Evolutionary conservation across 129 eudicot species (phyloP).

Genomic region (Chrysanthemum makinoi): DNA sequence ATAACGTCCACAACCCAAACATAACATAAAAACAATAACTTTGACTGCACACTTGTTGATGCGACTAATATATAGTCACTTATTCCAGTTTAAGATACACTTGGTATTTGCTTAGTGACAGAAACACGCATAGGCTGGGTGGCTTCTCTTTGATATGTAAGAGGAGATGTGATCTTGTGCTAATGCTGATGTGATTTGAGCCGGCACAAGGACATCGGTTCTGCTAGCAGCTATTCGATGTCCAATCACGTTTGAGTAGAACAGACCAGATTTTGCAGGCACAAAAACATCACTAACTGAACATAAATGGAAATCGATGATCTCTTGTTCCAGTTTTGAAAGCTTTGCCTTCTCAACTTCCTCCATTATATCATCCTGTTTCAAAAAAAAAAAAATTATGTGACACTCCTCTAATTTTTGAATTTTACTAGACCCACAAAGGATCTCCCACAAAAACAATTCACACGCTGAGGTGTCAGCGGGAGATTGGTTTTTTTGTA

Average conservation of each 20-base stretch:
- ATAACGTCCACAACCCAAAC: not conserved
- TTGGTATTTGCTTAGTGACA: slow-evolving; percentile 34
- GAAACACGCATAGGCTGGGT: slow-evolving; percentile 60
- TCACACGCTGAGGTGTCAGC: no score
- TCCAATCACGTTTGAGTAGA: slow-evolving; percentile 60
- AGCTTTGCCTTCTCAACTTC: slow-evolving; percentile 32
- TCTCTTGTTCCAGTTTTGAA: slow-evolving; percentile 33
- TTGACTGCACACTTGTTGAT: slow-evolving; percentile 13
- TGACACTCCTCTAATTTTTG: not conserved
- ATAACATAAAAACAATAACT: slow-evolving; percentile 5
- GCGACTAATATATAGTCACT: slow-evolving; percentile 23
- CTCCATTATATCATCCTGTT: slow-evolving; percentile 56
- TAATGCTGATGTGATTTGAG: slow-evolving; percentile 31
- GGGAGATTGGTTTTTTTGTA: no score
- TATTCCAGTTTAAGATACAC: slow-evolving; percentile 15
- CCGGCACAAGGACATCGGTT: slow-evolving; percentile 49
- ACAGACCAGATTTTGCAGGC: slow-evolving; percentile 47
- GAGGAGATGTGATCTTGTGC: slow-evolving; percentile 47
- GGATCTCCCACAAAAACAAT: no score
- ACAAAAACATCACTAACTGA: slow-evolving; percentile 55
- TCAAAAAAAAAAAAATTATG: not conserved
- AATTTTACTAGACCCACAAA: no score
- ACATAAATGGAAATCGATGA: slow-evolving; percentile 63
- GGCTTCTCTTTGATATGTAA: slow-evolving; percentile 49
- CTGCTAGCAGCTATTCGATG: slow-evolving; percentile 55